phyloP scores from a whole-genome alignment of 768 basidiomycete species.

The Tulasnella sp. region DNA sequence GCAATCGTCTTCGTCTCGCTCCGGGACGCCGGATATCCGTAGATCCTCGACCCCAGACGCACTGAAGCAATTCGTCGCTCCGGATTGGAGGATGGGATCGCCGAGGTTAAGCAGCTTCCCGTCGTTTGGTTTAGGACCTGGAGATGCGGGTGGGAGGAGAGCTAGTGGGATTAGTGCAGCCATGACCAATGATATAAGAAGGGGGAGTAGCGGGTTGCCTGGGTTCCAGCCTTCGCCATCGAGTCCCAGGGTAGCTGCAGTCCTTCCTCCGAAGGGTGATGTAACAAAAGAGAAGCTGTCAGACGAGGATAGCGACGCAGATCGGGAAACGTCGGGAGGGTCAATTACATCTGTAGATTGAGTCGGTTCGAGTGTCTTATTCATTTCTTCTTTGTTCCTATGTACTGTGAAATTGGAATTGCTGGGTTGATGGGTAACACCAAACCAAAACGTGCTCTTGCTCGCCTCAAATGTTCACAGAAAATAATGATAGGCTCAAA shows the following conservation, averaged over 20 bases:
- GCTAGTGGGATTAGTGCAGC: background rate
- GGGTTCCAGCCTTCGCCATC: background rate
- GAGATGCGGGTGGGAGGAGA: background rate
- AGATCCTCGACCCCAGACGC: conserved; percentile 5
- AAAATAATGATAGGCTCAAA: background rate
- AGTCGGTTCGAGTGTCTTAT: background rate
- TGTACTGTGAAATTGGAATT: background rate
- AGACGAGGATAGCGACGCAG: conserved; percentile 11
- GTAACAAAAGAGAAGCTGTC: background rate
- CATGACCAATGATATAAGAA: background rate
- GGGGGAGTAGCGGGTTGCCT: background rate
- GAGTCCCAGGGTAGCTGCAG: background rate
- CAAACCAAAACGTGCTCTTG: background rate
- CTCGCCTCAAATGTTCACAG: background rate
- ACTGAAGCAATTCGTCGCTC: conserved; percentile 1
- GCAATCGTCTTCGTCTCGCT: background rate
- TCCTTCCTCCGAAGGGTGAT: background rate
- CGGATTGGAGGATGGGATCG: conserved; percentile 2
- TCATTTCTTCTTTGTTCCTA: background rate
- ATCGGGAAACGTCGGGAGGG: background rate
- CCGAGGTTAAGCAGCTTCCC: background rate
- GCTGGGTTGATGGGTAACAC: background rate
- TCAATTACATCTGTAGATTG: conserved; percentile 14
- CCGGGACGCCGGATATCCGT: background rate
- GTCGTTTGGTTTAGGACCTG: background rate